Conservation (phyloP, 1,284 basidiomycete genomes). For the Omphalotus olearius region DNA sequence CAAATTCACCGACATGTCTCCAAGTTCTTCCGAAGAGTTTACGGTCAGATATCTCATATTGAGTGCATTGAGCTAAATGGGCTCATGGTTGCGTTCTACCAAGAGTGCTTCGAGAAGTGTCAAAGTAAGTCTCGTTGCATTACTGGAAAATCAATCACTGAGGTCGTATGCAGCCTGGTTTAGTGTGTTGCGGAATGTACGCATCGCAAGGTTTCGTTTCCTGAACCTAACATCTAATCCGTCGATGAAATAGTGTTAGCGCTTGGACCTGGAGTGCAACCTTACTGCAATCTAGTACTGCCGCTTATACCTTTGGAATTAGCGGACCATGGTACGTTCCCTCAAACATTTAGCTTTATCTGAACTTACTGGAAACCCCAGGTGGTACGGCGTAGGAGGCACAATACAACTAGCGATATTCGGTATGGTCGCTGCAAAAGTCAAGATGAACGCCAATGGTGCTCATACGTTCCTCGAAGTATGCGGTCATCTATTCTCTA, state of each 20-base stretch:
- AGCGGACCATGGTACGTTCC: conserved; percentile 42
- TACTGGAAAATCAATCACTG: conserved; percentile 17
- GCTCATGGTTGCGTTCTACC: neutral
- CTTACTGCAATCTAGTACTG: conserved; percentile 52
- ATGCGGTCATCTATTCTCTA: neutral
- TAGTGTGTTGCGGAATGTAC: conserved; percentile 60
- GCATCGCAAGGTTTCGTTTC: conserved; percentile 13
- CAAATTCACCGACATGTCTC: conserved; percentile 44
- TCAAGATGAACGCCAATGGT: conserved; percentile 57
- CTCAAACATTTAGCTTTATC: neutral
- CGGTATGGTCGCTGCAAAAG: conserved; percentile 51
- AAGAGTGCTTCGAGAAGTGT: conserved; percentile 44
- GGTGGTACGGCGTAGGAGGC: conserved; percentile 50
- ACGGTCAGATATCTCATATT: conserved; percentile 26
- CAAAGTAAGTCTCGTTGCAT: conserved; percentile 27
- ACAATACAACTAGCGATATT: conserved; percentile 60
- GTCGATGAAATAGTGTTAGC: conserved; percentile 42
- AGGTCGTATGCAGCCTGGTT: conserved; percentile 44
- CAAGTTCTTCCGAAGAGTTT: conserved; percentile 52
- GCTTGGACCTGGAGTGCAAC: conserved; percentile 61
- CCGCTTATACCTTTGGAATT: conserved; percentile 49
- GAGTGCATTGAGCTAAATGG: neutral
- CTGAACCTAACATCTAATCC: neutral
- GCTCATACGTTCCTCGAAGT: conserved; percentile 51
- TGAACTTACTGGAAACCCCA: conserved; percentile 14